A percentile compares a stretch with the other conserved stretches of the same genome.
phyloP scores from a whole-genome alignment of 805 yeast species.

The Yarrowia sp. region DNA sequence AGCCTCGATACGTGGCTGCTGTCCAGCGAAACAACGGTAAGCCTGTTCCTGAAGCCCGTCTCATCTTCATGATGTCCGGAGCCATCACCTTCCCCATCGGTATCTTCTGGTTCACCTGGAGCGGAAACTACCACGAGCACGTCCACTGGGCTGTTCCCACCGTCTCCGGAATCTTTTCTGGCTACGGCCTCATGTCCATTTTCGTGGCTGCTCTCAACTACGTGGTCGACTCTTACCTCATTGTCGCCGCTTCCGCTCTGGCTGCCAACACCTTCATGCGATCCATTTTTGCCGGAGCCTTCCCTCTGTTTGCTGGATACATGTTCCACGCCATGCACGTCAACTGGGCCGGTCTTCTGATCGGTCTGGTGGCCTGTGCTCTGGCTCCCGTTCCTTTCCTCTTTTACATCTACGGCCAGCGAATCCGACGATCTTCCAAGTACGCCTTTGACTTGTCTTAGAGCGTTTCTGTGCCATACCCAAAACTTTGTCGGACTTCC shows the following conservation, averaged over 20 bases:
- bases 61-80: constrained; percentile 73
- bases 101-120: constrained; percentile 84
- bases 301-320: constrained; percentile 67
- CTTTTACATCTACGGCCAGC: constrained; percentile 58
- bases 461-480: neutral
- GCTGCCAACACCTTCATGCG: constrained; percentile 74
- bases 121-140: constrained; percentile 66
- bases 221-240: constrained; percentile 65
- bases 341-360: constrained; percentile 75
- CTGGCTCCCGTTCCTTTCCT: constrained; percentile 68
- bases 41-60: constrained; percentile 78
- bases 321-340: constrained; percentile 69
- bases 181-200: constrained; percentile 65
- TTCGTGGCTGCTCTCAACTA: constrained; percentile 71
- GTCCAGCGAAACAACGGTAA: constrained; percentile 54
- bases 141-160: constrained; percentile 83
- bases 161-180: constrained; percentile 60
- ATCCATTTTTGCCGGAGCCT: constrained; percentile 64
- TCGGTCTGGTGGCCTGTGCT: constrained; percentile 58
- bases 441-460: constrained; percentile 42
- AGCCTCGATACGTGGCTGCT: constrained; percentile 49
- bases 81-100: constrained; percentile 73
- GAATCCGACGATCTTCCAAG: constrained; percentile 55
- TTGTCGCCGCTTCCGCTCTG: constrained; percentile 75
- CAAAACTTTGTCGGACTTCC: neutral